A percentile compares a stretch with the other conserved stretches of the same genome.
Conservation (phyloP, 2,329 filamentous ascomycete species). For the Aureobasidium uvarum region DNA sequence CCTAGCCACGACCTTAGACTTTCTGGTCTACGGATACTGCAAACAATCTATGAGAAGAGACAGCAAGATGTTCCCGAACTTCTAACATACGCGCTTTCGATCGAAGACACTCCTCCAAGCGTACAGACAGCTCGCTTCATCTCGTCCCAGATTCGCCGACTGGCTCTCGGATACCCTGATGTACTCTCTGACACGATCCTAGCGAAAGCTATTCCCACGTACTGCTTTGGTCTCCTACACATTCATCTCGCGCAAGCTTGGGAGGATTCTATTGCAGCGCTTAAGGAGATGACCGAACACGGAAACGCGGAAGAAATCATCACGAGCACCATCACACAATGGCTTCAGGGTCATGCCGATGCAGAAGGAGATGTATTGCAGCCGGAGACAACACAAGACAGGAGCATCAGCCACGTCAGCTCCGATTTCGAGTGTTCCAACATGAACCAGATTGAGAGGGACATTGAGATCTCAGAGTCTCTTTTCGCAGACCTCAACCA, state of each 20-base stretch:
- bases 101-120: slow-evolving; percentile 76
- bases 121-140: slow-evolving; percentile 73
- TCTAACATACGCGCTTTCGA: slow-evolving; percentile 67
- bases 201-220: slow-evolving; percentile 69
- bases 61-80: slow-evolving; percentile 53
- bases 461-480: slow-evolving; percentile 17
- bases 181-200: slow-evolving; percentile 63
- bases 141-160: slow-evolving; percentile 80
- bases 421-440: slow-evolving; percentile 87
- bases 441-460: slow-evolving; percentile 53
- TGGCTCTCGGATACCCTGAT: slow-evolving; percentile 63
- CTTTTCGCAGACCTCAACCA: slow-evolving; percentile 49
- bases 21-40: slow-evolving; percentile 69
- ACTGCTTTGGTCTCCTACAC: slow-evolving; percentile 85
- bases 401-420: slow-evolving; percentile 38
- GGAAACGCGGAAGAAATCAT: slow-evolving; percentile 71
- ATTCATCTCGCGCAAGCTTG: slow-evolving; percentile 81
- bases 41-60: slow-evolving; percentile 55
- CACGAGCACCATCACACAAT: slow-evolving; percentile 70
- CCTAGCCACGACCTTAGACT: slow-evolving; percentile 73
- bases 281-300: slow-evolving; percentile 71
- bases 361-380: slow-evolving; percentile 43
- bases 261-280: slow-evolving; percentile 74
- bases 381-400: slow-evolving; percentile 15
- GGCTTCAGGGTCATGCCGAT: slow-evolving; percentile 55